Evolutionary conservation across 2,329 filamentous ascomycete genomes (phyloP), one percentile per base, ranked within the genome.

Genomic region (Calonectria pauciramosa): DNA sequence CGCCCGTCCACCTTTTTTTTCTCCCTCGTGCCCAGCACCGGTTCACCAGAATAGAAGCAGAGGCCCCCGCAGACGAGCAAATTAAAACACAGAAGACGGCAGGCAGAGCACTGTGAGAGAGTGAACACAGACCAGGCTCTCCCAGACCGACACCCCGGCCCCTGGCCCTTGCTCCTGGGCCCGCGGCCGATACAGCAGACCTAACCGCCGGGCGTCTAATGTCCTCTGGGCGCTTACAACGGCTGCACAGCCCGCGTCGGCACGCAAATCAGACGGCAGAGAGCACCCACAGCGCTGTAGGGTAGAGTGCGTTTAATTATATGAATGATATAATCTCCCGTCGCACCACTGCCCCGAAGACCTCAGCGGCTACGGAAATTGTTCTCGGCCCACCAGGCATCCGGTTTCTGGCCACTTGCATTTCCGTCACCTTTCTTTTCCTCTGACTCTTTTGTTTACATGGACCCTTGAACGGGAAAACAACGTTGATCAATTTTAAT

Each of bases 361-460:
- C 41, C 32, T 63, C 67, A 67, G 80, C 80, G 80, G 78, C 71
- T 82, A 80, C 72, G 70, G 77, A 81, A 67, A 82, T 82, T 77
- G 73, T 72, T 51, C 70, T 77, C 76, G 74, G 72, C 72, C 75
- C 76, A 80, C 75, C 60, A 44, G 20, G 51, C 63, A 71, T 69
- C 65, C 64, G 72, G 68, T 68, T 72, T 73, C 60, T 72, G 60
- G 16, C 64, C 51, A 30, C 64, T 59, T 77, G 76, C 74, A 41
- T 49, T 59, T 44, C 18, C 9, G 41, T 30, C 52, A 13, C 11
- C 49, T 52, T 28, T 32, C 20, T n/a, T 9, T 11, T 47, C 6
- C 18, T 16, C 41, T 30, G 41, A 34, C 23, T 51, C 26, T 26
- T 26, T n/a, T 44, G 16, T 32, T 49, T 26, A 49, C 38, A 38